Conservation (phyloP, 2,329 filamentous ascomycete species). For the Scedosporium dehoogii region DNA sequence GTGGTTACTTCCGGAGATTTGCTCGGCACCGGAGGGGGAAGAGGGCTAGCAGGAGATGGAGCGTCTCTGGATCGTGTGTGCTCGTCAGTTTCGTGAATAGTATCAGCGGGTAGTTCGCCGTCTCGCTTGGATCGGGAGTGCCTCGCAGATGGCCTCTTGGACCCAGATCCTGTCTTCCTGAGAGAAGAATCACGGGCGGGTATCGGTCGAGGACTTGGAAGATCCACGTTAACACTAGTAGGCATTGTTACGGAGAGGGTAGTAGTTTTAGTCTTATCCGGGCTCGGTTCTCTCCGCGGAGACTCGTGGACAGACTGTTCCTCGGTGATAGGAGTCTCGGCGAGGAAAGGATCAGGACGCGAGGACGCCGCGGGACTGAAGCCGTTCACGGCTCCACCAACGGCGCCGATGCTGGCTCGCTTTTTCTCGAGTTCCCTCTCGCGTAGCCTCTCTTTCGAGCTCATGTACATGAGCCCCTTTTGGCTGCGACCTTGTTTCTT, state of each 20-base stretch:
- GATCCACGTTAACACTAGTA: conserved; percentile 16
- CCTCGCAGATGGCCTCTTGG: conserved; percentile 42
- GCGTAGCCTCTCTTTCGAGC: conserved; percentile 56
- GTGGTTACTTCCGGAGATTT: conserved; percentile 8
- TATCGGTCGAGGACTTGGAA: conserved; percentile 42
- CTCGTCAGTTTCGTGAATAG: conserved; percentile 34
- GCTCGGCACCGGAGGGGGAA: neutral
- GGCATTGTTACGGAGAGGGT: conserved; percentile 13
- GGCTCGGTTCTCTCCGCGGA: conserved; percentile 14
- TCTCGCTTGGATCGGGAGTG: conserved; percentile 40
- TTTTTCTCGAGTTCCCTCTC: conserved; percentile 54
- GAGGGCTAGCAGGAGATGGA: neutral
- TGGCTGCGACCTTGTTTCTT: conserved; percentile 42
- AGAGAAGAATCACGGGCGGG: conserved; percentile 61
- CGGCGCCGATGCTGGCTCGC: conserved; percentile 33
- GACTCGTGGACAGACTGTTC: conserved; percentile 29
- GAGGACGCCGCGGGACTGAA: conserved; percentile 15
- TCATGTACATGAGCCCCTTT: conserved; percentile 62
- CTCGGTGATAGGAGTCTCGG: conserved; percentile 45
- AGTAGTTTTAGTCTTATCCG: conserved; percentile 14
- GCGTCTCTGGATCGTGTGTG: conserved; percentile 7
- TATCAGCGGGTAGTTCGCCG: conserved; percentile 19
- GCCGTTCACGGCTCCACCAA: conserved; percentile 25
- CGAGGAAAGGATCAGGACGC: conserved; percentile 38
- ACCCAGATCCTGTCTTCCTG: conserved; percentile 42